Evolutionary conservation across 1,284 basidiomycete species (phyloP).

Genomic region (Lentinus polychrous): DNA sequence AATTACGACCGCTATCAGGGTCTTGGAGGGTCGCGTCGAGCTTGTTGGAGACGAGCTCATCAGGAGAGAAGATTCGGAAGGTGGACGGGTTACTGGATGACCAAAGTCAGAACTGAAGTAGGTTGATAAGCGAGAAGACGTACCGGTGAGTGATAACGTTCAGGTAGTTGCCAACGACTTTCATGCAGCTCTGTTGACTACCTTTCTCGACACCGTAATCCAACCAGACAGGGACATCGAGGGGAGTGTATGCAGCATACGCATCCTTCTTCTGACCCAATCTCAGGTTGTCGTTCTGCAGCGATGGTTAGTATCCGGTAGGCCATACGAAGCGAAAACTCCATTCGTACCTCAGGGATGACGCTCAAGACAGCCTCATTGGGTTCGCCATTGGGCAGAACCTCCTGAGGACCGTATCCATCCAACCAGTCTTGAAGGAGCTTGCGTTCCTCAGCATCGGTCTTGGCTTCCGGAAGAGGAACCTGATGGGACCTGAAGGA

Average conservation of each 20-base stretch:
- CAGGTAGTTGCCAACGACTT: conserved; percentile 57
- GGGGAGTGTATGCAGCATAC: conserved; percentile 55
- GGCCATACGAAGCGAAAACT: background rate
- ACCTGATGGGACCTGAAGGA: conserved; percentile 77
- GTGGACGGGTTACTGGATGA: conserved; percentile 54
- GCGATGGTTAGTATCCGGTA: background rate
- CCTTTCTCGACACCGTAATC: conserved; percentile 46
- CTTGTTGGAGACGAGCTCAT: conserved; percentile 87
- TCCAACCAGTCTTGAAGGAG: conserved; percentile 65
- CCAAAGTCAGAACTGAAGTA: background rate
- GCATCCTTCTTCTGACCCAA: conserved; percentile 64
- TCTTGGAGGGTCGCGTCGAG: conserved; percentile 69
- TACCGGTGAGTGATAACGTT: conserved; percentile 51
- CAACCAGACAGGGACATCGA: conserved; percentile 65
- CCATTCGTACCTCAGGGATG: conserved; percentile 41
- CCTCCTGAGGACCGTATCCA: conserved; percentile 56
- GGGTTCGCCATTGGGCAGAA: conserved; percentile 53
- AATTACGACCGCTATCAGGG: conserved; percentile 52
- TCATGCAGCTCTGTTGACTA: conserved; percentile 70
- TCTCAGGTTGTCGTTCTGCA: conserved; percentile 35
- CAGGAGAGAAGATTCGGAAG: conserved; percentile 90
- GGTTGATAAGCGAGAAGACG: conserved; percentile 14
- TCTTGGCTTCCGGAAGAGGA: conserved; percentile 69
- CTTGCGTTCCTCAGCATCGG: conserved; percentile 53
- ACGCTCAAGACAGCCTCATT: conserved; percentile 46